These are phyloP conservation scores for Tolypocladium guangdongense DNA, from an alignment of 2,329 filamentous ascomycete species.

Conservation along the genomic window DNA sequence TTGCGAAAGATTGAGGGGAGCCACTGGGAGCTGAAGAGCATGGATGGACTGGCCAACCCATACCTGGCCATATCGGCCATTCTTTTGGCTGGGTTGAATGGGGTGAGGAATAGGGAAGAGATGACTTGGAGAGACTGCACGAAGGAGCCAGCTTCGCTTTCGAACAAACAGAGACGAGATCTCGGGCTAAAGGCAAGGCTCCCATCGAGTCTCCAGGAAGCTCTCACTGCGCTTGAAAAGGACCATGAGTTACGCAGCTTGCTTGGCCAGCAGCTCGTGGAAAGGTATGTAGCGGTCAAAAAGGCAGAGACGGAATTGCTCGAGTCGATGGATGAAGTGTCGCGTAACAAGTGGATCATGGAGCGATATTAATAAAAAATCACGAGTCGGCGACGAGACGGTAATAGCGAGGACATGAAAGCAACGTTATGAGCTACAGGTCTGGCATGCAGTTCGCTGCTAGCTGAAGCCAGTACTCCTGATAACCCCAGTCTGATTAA, in stretches of 20 bases:
- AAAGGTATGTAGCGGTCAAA: conserved; percentile 49
- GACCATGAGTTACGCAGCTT: conserved; percentile 35
- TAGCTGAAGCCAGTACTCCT: no score
- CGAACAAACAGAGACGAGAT: conserved; percentile 32
- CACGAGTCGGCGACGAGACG: no score
- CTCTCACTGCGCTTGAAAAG: conserved; percentile 36
- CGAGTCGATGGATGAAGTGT: conserved; percentile 31
- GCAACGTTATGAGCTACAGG: no score
- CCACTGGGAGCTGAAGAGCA: conserved; percentile 67
- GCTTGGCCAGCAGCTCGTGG: conserved; percentile 39
- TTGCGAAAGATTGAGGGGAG: conserved; percentile 54
- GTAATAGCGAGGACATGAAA: no score
- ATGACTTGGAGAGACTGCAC: conserved; percentile 42
- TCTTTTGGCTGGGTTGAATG: conserved; percentile 18
- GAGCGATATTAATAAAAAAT: conserved; percentile 41
- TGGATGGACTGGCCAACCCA: conserved; percentile 73
- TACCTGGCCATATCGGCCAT: conserved; percentile 46
- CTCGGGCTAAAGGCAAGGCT: conserved; percentile 44
- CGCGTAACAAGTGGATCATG: conserved; percentile 48
- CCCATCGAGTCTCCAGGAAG: conserved; percentile 42
- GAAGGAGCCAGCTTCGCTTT: conserved; percentile 41
- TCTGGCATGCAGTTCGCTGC: no score
- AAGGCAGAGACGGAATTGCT: conserved; percentile 37
- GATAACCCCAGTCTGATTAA: no score
- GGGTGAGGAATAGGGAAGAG: conserved; percentile 16